Evolutionary conservation across 805 yeast species (phyloP), one percentile per base, ranked within the genome.

Genomic region (Metschnikowia sp.): DNA sequence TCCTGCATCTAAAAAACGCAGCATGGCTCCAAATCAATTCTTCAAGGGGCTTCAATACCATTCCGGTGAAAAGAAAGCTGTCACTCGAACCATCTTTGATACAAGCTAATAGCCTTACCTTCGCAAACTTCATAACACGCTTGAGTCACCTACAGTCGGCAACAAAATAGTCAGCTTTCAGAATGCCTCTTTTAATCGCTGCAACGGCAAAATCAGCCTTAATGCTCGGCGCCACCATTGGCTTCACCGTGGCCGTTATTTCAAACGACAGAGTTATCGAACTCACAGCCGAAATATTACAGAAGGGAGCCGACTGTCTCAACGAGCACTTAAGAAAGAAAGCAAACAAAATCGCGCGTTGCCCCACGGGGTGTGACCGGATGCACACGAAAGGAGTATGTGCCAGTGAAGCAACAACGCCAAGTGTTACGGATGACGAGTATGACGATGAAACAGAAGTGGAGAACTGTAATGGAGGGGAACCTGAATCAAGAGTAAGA

Each of bases 171-270:
- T 15, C 18, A 15, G 18, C 34, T 13, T 13, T 19, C 11, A 5
- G n/a, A 9, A 45, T 40, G 49, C 49, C 49, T 26, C 19, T 53
- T 12, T 48, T 48, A 22, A 9, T 51, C 11, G 47, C 57, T 2
- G 42, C 46, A 10, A 39, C 54, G 9, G 43, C 50, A n/a, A 53
- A 53, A 47, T 40, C 49, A 2, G 57, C 57, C 2, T 42, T 53
- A 32, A 34, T 49, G 22, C 8, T 45, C 8, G 57, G 57, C 32
- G 53, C 53, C 19, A 18, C 50, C 18, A 22, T 53, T 12, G 57
- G 55, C 7, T 50, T 51, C 32, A 32, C 49, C 10, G 51, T 45
- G 22, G 57, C 57, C 18, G 36, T 53, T 18, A 29, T 48, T 10
- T 44, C 55, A 9, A 51, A 53, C 28, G 57, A 53, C 15, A 40